phyloP scores from a whole-genome alignment of 371 early-diverging fungal genomes.

The Basidiobolus meristosporus region DNA sequence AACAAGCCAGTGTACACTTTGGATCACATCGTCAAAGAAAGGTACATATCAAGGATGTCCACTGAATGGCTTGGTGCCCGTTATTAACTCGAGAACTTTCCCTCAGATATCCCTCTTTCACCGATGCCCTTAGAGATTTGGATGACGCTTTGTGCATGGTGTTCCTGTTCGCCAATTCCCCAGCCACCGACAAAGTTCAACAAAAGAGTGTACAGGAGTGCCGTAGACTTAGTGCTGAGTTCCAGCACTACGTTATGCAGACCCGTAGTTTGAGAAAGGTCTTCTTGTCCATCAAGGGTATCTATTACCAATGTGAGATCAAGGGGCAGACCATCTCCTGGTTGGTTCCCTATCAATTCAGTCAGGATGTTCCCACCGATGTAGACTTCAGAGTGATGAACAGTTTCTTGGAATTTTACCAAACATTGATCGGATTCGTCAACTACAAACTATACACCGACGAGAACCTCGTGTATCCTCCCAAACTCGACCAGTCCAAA shows the following conservation, averaged over 20 bases:
- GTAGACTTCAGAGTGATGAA: conserved; percentile 94
- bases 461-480: conserved; percentile 75
- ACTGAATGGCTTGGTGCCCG: neutral
- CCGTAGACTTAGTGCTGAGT: conserved; percentile 69
- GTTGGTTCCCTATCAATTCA: conserved; percentile 89
- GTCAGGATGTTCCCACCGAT: conserved; percentile 73
- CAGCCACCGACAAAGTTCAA: conserved; percentile 48
- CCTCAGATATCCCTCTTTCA: conserved; percentile 75
- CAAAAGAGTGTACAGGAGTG: conserved; percentile 43
- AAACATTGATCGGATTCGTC: conserved; percentile 83
- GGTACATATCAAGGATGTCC: conserved; percentile 16
- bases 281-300: conserved; percentile 94
- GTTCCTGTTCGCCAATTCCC: conserved; percentile 78
- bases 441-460: conserved; percentile 82
- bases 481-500: conserved; percentile 39
- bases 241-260: conserved; percentile 75
- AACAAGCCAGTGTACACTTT: conserved; percentile 63
- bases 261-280: conserved; percentile 61
- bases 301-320: conserved; percentile 94
- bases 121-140: conserved; percentile 85
- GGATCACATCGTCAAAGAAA: conserved; percentile 87
- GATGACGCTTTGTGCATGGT: conserved; percentile 93
- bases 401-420: conserved; percentile 91
- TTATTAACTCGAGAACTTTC: neutral
- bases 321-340: conserved; percentile 86